Conservation (phyloP, 129 eudicot genomes). For the Tagetes patula region DNA sequence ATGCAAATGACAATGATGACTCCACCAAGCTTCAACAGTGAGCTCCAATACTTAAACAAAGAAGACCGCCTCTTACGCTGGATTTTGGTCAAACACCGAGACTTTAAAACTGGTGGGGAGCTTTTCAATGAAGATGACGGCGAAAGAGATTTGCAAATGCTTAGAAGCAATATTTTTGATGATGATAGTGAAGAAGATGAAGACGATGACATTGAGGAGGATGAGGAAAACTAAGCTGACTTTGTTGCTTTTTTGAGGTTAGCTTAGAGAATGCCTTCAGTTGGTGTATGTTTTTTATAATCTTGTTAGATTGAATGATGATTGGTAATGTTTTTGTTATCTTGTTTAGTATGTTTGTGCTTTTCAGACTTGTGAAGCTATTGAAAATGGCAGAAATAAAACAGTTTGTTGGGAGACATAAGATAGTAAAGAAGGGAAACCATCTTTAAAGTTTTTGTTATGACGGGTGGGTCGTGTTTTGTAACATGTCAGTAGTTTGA, state of each 20-base stretch:
- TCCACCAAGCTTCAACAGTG: constrained; percentile 82
- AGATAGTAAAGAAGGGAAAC: constrained; percentile 4
- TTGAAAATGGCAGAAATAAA: constrained; percentile 15
- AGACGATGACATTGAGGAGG: constrained; percentile 48
- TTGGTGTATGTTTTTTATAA: neutral
- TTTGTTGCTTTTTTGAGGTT: constrained; percentile 7
- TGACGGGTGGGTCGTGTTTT: neutral
- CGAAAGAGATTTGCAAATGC: constrained; percentile 33
- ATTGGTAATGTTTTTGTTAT: neutral
- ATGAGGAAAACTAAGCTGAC: constrained; percentile 27
- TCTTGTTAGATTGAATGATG: constrained; percentile 7
- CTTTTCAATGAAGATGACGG: constrained; percentile 34
- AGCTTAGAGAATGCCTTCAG: neutral
- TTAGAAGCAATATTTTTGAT: constrained; percentile 39
- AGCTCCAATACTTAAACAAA: constrained; percentile 83
- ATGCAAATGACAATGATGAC: constrained; percentile 98
- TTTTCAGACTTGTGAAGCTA: constrained; percentile 2
- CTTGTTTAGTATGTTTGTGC: constrained; percentile 10
- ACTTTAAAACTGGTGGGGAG: constrained; percentile 47
- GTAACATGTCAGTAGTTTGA: neutral
- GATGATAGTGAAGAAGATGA: constrained; percentile 39
- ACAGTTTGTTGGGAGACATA: constrained; percentile 1
- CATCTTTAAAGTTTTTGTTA: constrained; percentile 1
- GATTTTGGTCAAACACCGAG: constrained; percentile 84
- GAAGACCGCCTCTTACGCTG: constrained; percentile 92